phyloP scores from a whole-genome alignment of 2,329 filamentous ascomycete species.

The Alternaria longipes region DNA sequence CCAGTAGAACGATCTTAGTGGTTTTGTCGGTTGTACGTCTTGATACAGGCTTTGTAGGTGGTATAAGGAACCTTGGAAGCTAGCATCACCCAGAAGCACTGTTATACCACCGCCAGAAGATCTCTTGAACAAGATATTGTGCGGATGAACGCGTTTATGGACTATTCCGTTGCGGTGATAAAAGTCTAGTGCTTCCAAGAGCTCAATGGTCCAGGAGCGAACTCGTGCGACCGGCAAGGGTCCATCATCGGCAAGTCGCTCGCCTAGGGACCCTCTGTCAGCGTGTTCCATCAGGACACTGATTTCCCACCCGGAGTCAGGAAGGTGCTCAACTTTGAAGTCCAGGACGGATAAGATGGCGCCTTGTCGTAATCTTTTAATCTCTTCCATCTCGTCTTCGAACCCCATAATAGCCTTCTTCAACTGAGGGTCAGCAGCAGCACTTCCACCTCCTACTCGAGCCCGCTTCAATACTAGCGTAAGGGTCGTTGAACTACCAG shows the following conservation, averaged over 20 bases:
- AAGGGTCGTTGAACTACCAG: conserved; percentile 58
- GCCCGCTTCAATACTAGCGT: conserved; percentile 71
- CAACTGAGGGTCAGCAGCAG: conserved; percentile 69
- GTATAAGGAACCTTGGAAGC: conserved; percentile 75
- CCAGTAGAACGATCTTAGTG: conserved; percentile 83
- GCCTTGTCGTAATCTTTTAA: conserved; percentile 78
- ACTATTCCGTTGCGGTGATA: conserved; percentile 85
- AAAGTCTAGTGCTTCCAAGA: conserved; percentile 87
- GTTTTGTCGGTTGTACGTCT: conserved; percentile 62
- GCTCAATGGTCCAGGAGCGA: conserved; percentile 88
- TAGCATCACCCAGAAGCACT: conserved; percentile 78
- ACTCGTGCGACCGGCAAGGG: conserved; percentile 77
- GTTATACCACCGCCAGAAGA: conserved; percentile 71
- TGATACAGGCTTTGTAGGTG: conserved; percentile 64
- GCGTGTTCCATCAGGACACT: conserved; percentile 79
- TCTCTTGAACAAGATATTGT: conserved; percentile 80
- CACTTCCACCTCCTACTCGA: conserved; percentile 59
- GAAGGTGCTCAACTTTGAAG: conserved; percentile 73
- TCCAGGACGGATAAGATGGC: conserved; percentile 83
- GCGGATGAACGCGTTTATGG: conserved; percentile 82
- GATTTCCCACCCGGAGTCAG: conserved; percentile 70
- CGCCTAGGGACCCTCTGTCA: conserved; percentile 82
- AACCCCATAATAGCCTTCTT: conserved; percentile 80
- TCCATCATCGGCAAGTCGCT: conserved; percentile 82
- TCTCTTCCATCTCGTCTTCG: conserved; percentile 77